Base-by-base conservation (phyloP, 78 protist species). In the Dictyostelium purpureum region DNA sequence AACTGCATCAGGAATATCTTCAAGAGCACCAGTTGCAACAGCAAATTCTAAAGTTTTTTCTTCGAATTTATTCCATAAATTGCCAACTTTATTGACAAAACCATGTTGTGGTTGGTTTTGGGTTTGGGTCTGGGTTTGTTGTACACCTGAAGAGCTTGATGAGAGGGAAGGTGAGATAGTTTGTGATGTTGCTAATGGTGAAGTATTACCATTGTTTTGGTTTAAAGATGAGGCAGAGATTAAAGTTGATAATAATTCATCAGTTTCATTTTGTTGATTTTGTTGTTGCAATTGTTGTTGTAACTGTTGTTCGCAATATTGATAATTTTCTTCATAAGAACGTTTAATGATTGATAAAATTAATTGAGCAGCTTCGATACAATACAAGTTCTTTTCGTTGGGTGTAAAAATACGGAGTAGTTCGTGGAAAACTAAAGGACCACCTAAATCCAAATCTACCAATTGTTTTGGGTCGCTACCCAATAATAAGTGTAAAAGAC, bases 331-430 rank as follows among this genome's bases (percentile, higher is more conserved):
- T 57, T 85, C 92, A 35, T 85, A 85, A 11, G 80, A 70, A 19
- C 75, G 52, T 57, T 85, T 85, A 42, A 85, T 45, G 33, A 85
- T 7, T 2, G 92, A 33, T 12, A 85, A 12, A 0, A 85, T 85
- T 11, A 85, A 37, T 66, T 85, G 63, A 35, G 92, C 92, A 9
- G 92, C 80, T 11, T 85, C 92, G 21, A 85, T 73, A 47, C 92
- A 85, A 61, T 59, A 85, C 35, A 85, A 40, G 19, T 59, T 85
- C 59, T 73, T 77, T 66, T 85, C 92, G 9, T 28, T 26, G 2
- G n/a, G 66, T 33, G 66, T 85, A 28, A 85, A 85, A 9, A 85
- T 56, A 16, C 66, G 28, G 18, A 85, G 37, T 1, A 85, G 47
- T 21, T 85, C 92, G 26, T 85, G 92, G 51, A 85, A 85, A 51